Conservation (phyloP, 176 grass and related monocot species). For the Typha latifolia region DNA sequence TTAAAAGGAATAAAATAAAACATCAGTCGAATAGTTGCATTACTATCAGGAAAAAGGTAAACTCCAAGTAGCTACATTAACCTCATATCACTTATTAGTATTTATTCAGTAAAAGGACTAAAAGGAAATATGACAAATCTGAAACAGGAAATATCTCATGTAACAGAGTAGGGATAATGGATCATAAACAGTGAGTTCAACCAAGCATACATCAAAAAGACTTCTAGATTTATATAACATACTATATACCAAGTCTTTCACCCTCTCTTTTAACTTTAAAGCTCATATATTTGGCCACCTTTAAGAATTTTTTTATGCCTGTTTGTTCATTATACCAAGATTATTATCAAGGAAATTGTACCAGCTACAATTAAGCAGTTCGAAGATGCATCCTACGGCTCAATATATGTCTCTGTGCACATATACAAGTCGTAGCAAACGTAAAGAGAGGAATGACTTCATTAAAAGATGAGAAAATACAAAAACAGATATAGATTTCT, state of each 20-base stretch:
- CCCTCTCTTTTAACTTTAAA: background rate
- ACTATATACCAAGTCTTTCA: background rate
- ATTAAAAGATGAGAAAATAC: background rate
- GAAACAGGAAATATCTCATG: background rate
- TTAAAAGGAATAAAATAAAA: constrained; percentile 17
- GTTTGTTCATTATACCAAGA: background rate
- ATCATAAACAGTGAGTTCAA: background rate
- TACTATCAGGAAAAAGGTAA: constrained; percentile 6
- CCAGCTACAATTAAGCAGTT: background rate
- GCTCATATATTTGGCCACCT: background rate
- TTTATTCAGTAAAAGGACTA: background rate
- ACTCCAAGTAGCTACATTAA: background rate
- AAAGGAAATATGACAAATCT: background rate
- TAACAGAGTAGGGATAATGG: background rate
- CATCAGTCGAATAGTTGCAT: too few species aligned
- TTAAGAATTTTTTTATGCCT: background rate
- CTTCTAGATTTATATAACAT: too few species aligned
- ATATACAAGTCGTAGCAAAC: background rate
- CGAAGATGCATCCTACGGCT: background rate
- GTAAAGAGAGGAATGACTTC: background rate
- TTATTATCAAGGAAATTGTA: background rate
- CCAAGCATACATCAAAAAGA: background rate
- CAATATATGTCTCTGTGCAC: background rate
- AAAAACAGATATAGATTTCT: background rate
- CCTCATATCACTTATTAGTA: background rate